phyloP scores from a whole-genome alignment of 352 stramenopile genomes.

The Pythium brassicae region DNA sequence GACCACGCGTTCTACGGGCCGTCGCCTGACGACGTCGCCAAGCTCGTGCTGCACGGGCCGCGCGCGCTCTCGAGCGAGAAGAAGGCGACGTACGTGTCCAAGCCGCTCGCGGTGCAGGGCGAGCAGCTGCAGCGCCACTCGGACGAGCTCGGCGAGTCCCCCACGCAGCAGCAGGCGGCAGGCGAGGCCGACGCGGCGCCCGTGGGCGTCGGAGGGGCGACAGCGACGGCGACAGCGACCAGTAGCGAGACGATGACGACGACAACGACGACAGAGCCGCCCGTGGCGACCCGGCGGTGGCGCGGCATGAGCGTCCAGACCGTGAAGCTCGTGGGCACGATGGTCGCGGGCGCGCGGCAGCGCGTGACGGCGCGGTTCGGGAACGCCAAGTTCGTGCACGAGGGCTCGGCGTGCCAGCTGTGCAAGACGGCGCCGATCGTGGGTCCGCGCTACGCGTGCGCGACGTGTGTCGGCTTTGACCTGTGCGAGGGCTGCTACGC shows the following conservation, averaged over 20 bases:
- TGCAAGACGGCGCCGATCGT: conserved; percentile 78
- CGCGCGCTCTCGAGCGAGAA: conserved; percentile 46
- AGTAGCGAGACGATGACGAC: too few species aligned
- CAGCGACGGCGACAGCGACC: conserved; percentile 6
- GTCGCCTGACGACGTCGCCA: conserved; percentile 52
- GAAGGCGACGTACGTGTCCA: conserved; percentile 73
- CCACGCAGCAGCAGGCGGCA: conserved; percentile 8
- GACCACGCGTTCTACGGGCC: conserved; percentile 70
- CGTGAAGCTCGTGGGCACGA: conserved; percentile 70
- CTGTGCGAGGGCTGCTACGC: conserved; percentile 82
- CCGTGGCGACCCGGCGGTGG: conserved; percentile 39
- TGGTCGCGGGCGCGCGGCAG: conserved; percentile 63
- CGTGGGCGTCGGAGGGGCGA: conserved; percentile 7
- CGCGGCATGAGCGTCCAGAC: conserved; percentile 40
- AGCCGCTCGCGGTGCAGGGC: conserved; percentile 24
- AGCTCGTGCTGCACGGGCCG: conserved; percentile 64
- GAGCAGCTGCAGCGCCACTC: neutral
- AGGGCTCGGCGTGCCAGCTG: conserved; percentile 76
- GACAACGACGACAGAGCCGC: too few species aligned
- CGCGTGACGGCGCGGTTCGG: conserved; percentile 63
- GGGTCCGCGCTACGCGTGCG: conserved; percentile 65
- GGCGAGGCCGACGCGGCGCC: conserved; percentile 12
- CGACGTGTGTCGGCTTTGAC: conserved; percentile 78
- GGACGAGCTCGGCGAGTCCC: conserved; percentile 8
- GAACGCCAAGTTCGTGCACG: conserved; percentile 65